Conservation (phyloP, 352 stramenopile species). For the Pythium biforme region DNA sequence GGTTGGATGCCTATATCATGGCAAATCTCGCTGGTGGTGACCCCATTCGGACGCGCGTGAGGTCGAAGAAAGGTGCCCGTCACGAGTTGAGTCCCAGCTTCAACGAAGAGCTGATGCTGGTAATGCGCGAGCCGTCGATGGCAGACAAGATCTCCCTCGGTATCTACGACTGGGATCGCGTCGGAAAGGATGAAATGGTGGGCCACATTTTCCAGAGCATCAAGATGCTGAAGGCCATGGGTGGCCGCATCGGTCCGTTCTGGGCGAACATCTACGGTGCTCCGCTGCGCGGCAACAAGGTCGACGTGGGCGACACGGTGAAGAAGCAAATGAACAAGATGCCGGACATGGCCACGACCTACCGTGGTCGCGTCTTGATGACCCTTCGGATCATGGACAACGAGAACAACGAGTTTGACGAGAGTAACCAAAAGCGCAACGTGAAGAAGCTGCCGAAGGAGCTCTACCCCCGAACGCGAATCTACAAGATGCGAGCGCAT, state of each 20-base stretch:
- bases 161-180: constrained; percentile 79
- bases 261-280: constrained; percentile 84
- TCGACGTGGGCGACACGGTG: constrained; percentile 46
- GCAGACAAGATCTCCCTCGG: constrained; percentile 69
- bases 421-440: constrained; percentile 85
- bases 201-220: constrained; percentile 69
- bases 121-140: constrained; percentile 79
- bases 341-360: constrained; percentile 78
- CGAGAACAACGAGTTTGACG: constrained; percentile 64
- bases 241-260: constrained; percentile 51
- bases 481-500: constrained; percentile 73
- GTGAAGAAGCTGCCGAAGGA: constrained; percentile 61
- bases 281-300: constrained; percentile 52
- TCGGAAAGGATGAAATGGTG: constrained; percentile 72
- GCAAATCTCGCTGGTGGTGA: constrained; percentile 56
- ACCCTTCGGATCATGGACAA: constrained; percentile 74
- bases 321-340: constrained; percentile 88
- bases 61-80: constrained; percentile 71
- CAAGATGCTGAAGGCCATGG: constrained; percentile 68
- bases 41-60: constrained; percentile 65
- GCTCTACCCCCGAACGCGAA: constrained; percentile 54
- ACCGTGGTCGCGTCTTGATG: constrained; percentile 80
- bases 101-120: constrained; percentile 78
- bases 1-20: constrained; percentile 74
- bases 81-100: constrained; percentile 69